These are phyloP conservation scores for Ogataea glucozyma DNA, from an alignment of 805 yeast species.

Conservation along the genomic window DNA sequence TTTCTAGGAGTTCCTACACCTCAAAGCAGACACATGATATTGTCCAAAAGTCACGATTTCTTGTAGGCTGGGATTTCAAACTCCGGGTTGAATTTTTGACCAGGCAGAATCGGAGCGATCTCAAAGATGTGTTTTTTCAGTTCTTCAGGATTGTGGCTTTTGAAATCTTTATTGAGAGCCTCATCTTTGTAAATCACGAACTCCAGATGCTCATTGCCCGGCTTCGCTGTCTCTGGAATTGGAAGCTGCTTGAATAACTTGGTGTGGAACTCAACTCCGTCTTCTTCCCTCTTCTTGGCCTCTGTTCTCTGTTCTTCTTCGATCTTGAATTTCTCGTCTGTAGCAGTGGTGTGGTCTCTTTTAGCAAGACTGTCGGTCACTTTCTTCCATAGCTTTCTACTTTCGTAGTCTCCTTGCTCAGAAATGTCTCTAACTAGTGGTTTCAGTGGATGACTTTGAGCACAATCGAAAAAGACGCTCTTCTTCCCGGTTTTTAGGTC, in stretches of 20 bases:
- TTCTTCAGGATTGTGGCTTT: conserved; percentile 44
- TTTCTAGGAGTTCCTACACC: conserved; percentile 1
- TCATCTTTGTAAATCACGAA: conserved; percentile 59
- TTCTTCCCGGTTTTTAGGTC: conserved; percentile 44
- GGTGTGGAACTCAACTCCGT: conserved; percentile 80
- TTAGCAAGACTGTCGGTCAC: conserved; percentile 79
- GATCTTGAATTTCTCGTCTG: conserved; percentile 82
- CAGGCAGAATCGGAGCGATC: conserved; percentile 80
- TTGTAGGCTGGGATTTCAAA: conserved; percentile 69
- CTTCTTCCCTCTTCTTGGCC: conserved; percentile 74
- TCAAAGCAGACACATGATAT: neutral
- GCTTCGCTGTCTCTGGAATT: conserved; percentile 31
- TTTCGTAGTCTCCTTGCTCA: conserved; percentile 82
- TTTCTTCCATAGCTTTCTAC: conserved; percentile 78
- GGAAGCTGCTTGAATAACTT: conserved; percentile 61
- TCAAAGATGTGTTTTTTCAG: conserved; percentile 59
- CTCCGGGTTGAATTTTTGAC: conserved; percentile 65
- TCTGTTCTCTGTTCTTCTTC: conserved; percentile 81
- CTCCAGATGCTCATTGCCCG: conserved; percentile 52
- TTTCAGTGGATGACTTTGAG: conserved; percentile 47
- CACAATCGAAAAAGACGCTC: conserved; percentile 60
- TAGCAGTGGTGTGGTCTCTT: conserved; percentile 80
- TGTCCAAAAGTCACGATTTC: conserved; percentile 38
- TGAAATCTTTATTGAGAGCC: conserved; percentile 45
- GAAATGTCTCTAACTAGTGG: conserved; percentile 77